phyloP scores from a whole-genome alignment of 1,284 basidiomycete species.

The Apiotrichum akiyoshidainum region DNA sequence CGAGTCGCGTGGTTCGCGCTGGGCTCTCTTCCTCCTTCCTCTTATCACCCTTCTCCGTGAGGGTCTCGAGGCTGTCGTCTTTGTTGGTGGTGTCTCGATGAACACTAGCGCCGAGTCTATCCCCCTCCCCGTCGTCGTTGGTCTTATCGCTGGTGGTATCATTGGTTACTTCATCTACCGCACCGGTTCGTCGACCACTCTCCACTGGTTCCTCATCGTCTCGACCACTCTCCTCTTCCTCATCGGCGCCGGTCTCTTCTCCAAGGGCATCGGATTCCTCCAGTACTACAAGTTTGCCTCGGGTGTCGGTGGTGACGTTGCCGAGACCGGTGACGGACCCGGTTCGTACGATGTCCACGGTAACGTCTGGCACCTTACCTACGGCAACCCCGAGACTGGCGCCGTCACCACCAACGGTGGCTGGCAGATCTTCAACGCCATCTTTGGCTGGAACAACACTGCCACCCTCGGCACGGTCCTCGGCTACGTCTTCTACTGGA shows the following conservation, averaged over 20 bases:
- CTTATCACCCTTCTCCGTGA: conserved; percentile 81
- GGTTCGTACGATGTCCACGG: conserved; percentile 65
- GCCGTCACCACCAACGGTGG: conserved; percentile 47
- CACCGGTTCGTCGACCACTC: conserved; percentile 50
- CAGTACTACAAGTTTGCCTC: conserved; percentile 57
- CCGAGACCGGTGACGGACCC: conserved; percentile 60
- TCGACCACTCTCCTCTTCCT: conserved; percentile 87
- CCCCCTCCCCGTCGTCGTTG: conserved; percentile 81
- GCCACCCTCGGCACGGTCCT: conserved; percentile 64
- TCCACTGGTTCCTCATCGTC: conserved; percentile 72
- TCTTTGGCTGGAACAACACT: conserved; percentile 51
- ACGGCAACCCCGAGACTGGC: conserved; percentile 69
- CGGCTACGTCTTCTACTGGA: conserved; percentile 75
- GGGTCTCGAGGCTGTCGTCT: conserved; percentile 88
- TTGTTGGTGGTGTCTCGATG: conserved; percentile 87
- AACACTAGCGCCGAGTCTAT: conserved; percentile 75
- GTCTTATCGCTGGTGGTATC: conserved; percentile 68
- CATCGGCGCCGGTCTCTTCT: conserved; percentile 86
- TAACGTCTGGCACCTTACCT: conserved; percentile 72
- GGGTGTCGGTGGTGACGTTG: conserved; percentile 68
- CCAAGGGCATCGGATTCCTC: conserved; percentile 63
- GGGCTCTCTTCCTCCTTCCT: conserved; percentile 81
- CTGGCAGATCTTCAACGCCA: conserved; percentile 51
- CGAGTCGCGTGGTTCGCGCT: conserved; percentile 60
- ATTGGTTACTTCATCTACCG: conserved; percentile 55